Conservation (phyloP, 768 basidiomycete genomes). For the Holtermanniella nyarrowii region DNA sequence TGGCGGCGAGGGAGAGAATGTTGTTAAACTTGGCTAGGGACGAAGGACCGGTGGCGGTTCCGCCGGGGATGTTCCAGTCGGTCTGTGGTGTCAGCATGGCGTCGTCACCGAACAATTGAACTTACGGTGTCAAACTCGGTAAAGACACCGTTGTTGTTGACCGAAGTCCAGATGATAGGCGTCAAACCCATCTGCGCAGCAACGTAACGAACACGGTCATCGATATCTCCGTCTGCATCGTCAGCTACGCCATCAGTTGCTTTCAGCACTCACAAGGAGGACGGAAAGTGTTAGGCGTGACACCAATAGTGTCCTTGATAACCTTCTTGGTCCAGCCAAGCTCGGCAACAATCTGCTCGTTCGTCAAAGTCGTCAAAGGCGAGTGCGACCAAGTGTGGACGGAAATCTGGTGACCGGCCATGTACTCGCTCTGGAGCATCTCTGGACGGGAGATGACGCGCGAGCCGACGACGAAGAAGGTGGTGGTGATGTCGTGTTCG, state of each 20-base stretch:
- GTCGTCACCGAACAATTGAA: conserved; percentile 51
- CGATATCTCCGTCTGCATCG: conserved; percentile 47
- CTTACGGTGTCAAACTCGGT: conserved; percentile 54
- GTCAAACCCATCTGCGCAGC: conserved; percentile 68
- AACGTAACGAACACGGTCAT: conserved; percentile 74
- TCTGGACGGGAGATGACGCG: conserved; percentile 64
- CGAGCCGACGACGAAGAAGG: conserved; percentile 82
- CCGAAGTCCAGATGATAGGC: conserved; percentile 68
- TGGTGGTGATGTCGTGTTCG: conserved; percentile 56
- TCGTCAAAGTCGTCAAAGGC: conserved; percentile 65
- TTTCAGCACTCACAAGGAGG: conserved; percentile 49
- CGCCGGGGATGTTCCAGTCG: conserved; percentile 75
- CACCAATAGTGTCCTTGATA: conserved; percentile 66
- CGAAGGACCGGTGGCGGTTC: conserved; percentile 50
- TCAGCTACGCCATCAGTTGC: conserved; percentile 4
- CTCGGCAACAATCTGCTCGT: conserved; percentile 71
- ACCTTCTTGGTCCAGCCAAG: conserved; percentile 77
- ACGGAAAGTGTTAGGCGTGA: conserved; percentile 65
- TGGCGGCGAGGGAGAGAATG: conserved; percentile 56
- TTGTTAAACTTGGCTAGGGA: conserved; percentile 59
- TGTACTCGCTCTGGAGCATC: conserved; percentile 64
- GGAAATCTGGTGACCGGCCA: conserved; percentile 67
- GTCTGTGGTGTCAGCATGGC: conserved; percentile 30
- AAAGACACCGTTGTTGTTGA: conserved; percentile 48
- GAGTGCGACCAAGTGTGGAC: conserved; percentile 84